A percentile compares a stretch with the other conserved stretches of the same genome.
Conservation (phyloP, 192 early-diverging fungal genomes). For the Coemansia erecta region DNA sequence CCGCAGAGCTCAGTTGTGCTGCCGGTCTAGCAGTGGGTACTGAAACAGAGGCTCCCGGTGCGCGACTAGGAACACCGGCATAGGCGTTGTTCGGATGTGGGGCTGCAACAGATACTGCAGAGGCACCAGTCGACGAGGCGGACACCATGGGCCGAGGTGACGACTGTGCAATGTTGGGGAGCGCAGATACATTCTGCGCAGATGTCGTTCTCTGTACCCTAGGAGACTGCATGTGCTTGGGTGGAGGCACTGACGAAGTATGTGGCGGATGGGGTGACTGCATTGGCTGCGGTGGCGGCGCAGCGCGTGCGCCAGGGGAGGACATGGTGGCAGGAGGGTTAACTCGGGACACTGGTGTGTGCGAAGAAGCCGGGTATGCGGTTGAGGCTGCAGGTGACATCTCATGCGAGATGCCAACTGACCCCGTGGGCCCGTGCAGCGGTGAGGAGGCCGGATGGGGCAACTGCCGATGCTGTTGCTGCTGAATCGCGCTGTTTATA, state of each 20-base stretch:
- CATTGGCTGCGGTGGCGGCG: conserved; percentile 11
- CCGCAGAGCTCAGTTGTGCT: too few species aligned
- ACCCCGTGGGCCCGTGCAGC: conserved; percentile 12
- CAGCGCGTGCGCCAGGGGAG: conserved; percentile 36
- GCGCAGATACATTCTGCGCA: conserved; percentile 27
- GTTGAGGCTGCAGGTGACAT: conserved; percentile 6
- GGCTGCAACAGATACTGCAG: not conserved
- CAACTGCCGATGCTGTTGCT: conserved; percentile 17
- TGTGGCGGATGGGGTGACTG: conserved; percentile 41
- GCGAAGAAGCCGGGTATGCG: conserved; percentile 16
- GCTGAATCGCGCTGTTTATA: conserved; percentile 26
- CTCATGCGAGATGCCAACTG: conserved; percentile 8
- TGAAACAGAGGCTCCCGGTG: not conserved
- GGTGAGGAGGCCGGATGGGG: conserved; percentile 33
- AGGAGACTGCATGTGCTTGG: conserved; percentile 35
- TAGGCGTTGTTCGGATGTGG: not conserved
- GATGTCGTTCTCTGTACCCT: conserved; percentile 35
- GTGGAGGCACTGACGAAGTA: conserved; percentile 40
- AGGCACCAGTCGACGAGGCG: not conserved
- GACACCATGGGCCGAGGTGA: conserved; percentile 14
- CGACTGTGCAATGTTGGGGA: conserved; percentile 19
- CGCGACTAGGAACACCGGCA: not conserved
- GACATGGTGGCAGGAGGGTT: conserved; percentile 20
- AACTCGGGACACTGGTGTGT: conserved; percentile 29
- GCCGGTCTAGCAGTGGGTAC: not conserved